Conservation (phyloP, 1,284 basidiomycete genomes). For the Malassezia psittaci region DNA sequence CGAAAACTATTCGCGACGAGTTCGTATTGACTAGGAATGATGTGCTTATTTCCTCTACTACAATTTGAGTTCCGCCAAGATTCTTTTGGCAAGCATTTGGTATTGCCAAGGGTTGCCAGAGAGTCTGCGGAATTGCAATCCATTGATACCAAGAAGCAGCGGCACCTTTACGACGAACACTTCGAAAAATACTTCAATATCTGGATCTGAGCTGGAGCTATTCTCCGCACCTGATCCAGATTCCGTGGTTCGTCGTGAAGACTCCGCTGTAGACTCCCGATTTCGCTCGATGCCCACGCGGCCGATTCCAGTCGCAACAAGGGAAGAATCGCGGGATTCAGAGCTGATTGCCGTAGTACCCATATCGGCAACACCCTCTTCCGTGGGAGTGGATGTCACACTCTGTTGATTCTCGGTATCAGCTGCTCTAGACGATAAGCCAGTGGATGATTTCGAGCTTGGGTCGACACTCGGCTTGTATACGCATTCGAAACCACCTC, state of each 20-base stretch:
- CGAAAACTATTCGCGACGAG: background rate
- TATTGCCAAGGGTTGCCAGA: conserved; percentile 87
- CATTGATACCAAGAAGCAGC: conserved; percentile 74
- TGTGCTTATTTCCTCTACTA: conserved; percentile 12
- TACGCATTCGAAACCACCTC: conserved; percentile 87
- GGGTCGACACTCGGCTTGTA: conserved; percentile 55
- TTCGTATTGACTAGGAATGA: too few species aligned
- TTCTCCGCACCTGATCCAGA: background rate
- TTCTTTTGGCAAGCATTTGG: conserved; percentile 88
- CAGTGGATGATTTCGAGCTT: too few species aligned
- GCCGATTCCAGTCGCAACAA: conserved; percentile 14
- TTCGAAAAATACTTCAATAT: conserved; percentile 33
- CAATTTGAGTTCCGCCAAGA: conserved; percentile 83
- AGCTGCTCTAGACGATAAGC: too few species aligned
- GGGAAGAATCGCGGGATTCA: background rate
- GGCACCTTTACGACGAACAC: conserved; percentile 53
- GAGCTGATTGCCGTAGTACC: background rate
- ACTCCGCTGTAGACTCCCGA: background rate
- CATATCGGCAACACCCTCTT: too few species aligned
- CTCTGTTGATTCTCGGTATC: too few species aligned
- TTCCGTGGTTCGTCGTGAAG: background rate
- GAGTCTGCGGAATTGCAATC: conserved; percentile 84
- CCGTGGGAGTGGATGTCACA: too few species aligned
- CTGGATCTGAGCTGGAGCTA: background rate
- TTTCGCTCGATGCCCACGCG: conserved; percentile 6